Conservation (phyloP, 73 alveolate species). For the Effrenium voratum region DNA sequence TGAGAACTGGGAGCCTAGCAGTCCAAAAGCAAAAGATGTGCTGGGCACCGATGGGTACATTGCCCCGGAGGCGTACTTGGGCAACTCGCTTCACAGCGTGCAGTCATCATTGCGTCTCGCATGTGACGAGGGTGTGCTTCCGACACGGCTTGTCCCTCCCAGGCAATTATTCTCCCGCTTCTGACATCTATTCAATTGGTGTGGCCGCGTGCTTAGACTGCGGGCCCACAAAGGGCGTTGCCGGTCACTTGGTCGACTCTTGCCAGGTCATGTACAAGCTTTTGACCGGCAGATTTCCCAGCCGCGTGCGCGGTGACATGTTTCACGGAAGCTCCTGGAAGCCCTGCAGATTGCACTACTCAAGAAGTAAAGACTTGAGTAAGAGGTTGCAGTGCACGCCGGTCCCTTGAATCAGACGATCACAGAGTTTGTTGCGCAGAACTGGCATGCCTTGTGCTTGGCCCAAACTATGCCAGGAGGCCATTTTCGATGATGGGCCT, state of each 20-base stretch:
- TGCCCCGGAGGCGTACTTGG: conserved; percentile 87
- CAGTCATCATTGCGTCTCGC: not conserved
- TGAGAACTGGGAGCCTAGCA: conserved; percentile 72
- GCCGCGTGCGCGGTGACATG: conserved; percentile 79
- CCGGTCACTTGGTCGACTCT: not conserved
- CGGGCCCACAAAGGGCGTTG: not conserved
- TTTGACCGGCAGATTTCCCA: conserved; percentile 81
- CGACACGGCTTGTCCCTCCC: not conserved
- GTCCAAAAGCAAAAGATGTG: conserved; percentile 73
- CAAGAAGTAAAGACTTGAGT: too few relatives aligned
- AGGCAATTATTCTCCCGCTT: conserved; percentile 81
- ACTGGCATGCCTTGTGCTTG: too few relatives aligned
- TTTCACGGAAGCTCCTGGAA: too few relatives aligned
- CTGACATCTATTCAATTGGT: conserved; percentile 78
- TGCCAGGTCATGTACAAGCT: conserved; percentile 75
- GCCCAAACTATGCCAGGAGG: too few relatives aligned
- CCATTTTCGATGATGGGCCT: conserved; percentile 81
- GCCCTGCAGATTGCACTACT: too few relatives aligned
- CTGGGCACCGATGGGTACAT: conserved; percentile 82
- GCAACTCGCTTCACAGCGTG: not conserved
- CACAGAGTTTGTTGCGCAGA: too few relatives aligned
- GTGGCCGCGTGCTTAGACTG: conserved; percentile 1
- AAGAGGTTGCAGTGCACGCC: too few relatives aligned
- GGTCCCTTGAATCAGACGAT: too few relatives aligned
- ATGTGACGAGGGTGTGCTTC: not conserved